Conservation (phyloP, 2,329 filamentous ascomycete species). For the Mycogone perniciosa region DNA sequence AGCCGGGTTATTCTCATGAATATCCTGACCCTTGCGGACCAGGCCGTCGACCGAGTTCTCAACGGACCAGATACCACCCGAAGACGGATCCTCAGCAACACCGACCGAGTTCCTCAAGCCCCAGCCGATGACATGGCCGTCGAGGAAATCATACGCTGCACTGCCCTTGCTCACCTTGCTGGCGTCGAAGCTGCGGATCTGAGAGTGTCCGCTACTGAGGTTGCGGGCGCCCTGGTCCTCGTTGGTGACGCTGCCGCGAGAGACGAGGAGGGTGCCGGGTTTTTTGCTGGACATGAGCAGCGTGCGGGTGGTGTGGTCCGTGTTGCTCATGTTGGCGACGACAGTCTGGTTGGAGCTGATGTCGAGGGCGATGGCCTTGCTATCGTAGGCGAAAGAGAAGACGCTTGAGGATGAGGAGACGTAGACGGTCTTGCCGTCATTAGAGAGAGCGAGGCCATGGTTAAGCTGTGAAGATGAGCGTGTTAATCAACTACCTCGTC, state of each 20-base stretch:
- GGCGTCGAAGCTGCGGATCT: conserved; percentile 55
- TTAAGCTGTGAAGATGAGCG: conserved; percentile 37
- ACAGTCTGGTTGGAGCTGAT: conserved; percentile 40
- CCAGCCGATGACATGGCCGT: conserved; percentile 54
- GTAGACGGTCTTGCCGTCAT: conserved; percentile 48
- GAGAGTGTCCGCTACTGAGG: conserved; percentile 52
- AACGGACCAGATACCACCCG: conserved; percentile 51
- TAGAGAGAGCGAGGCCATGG: conserved; percentile 49
- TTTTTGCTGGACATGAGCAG: conserved; percentile 52
- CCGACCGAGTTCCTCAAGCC: conserved; percentile 69
- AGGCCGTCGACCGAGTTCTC: conserved; percentile 68
- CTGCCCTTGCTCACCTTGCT: conserved; percentile 22
- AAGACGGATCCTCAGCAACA: conserved; percentile 53
- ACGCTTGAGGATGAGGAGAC: conserved; percentile 54
- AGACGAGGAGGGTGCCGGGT: conserved; percentile 56
- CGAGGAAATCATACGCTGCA: conserved; percentile 38
- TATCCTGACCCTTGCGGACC: conserved; percentile 48
- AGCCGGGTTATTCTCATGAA: conserved; percentile 63
- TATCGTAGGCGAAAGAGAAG: conserved; percentile 59
- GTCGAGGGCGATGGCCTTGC: conserved; percentile 39
- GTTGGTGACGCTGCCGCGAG: conserved; percentile 58
- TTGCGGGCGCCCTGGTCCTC: conserved; percentile 50
- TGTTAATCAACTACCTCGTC: background rate
- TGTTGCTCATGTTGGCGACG: conserved; percentile 55
- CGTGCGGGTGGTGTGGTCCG: conserved; percentile 61